Evolutionary conservation across 306 rosid genomes (phyloP), one percentile per base, ranked within the genome.

Genomic region (Elaeagnus macrophylla): DNA sequence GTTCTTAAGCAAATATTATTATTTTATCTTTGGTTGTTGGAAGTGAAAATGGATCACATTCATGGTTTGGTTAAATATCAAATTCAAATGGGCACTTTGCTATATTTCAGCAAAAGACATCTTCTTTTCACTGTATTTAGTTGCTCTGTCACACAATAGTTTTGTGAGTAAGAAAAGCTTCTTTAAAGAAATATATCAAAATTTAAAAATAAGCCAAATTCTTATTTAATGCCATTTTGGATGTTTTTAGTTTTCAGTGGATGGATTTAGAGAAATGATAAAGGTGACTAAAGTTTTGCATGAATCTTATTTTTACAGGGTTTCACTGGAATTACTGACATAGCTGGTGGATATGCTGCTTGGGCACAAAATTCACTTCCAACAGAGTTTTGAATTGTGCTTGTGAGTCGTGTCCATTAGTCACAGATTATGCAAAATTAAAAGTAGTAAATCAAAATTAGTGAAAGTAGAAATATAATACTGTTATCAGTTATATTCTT

Each of bases 291-390:
- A 18, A 43, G 15, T 14, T n/a, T n/a, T 45, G 38, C 56, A 59
- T 17, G 16, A 12, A 2, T 44, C 16, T 25, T 15, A 10, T 6
- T 39, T 16, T 3, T 61, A 74, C 72, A 86, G 97, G 97, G 96
- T 40, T 91, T 71, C 50, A 66, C 66, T 37, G 83, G 86, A 62
- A 64, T 86, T 39, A 91, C 94, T 40, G 93, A 91, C 69, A 76
- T 90, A 59, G 94, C 96, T 1, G 96, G 97, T 62, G 97, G 97
- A 19, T 82, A 67, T 62, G 94, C 83, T 67, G 74, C 94, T 63
- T 86, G 97, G 96, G 63, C 85, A 18, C 82, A 72, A 64, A 86
- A 65, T 79, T 79, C 72, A 50, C 89, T 91, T 55, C 94, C 96
- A 38, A 77, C 75, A 53, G 87, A 83, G 66, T 37, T 9, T 37